Evolutionary conservation across 225 moss, liverwort and hornwort genomes (phyloP).

Genomic region (Bryum argenteum): DNA sequence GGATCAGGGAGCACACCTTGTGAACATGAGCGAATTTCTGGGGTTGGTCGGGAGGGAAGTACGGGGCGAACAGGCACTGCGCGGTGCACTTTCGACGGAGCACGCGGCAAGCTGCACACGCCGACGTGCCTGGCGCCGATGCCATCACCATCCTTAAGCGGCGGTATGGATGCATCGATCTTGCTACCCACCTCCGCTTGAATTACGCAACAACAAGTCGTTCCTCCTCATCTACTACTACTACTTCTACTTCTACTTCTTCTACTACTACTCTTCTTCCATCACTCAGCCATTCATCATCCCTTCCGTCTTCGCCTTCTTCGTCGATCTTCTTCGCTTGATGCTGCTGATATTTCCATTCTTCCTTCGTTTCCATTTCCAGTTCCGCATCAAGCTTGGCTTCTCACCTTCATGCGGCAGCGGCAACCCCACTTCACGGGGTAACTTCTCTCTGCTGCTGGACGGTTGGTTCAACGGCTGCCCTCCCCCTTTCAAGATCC

Average conservation of each 20-base stretch:
- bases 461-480: constrained; percentile 73
- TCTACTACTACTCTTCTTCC: too few relatives aligned
- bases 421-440: constrained; percentile 33
- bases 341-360: constrained; percentile 50
- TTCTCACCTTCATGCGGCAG: constrained; percentile 53
- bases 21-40: constrained; percentile 98
- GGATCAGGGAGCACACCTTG: constrained; percentile 64
- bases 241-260: too few relatives aligned
- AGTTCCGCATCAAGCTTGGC: constrained; percentile 38
- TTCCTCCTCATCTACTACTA: constrained; percentile 33
- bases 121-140: constrained; percentile 86
- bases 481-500: constrained; percentile 61
- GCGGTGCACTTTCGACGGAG: constrained; percentile 96
- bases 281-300: constrained; percentile 34
- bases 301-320: constrained; percentile 34
- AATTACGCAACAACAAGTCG: constrained; percentile 23
- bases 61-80: constrained; percentile 96
- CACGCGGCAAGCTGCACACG: constrained; percentile 98
- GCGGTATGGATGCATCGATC: constrained; percentile 91
- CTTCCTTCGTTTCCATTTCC: constrained; percentile 43
- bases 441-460: constrained; percentile 44
- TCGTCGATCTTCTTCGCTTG: constrained; percentile 35
- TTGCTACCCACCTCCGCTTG: constrained; percentile 27
- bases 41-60: constrained; percentile 97
- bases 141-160: constrained; percentile 95